Evolutionary conservation across 164 flowering plant species (phyloP).

Genomic region (Protea cynaroides): DNA sequence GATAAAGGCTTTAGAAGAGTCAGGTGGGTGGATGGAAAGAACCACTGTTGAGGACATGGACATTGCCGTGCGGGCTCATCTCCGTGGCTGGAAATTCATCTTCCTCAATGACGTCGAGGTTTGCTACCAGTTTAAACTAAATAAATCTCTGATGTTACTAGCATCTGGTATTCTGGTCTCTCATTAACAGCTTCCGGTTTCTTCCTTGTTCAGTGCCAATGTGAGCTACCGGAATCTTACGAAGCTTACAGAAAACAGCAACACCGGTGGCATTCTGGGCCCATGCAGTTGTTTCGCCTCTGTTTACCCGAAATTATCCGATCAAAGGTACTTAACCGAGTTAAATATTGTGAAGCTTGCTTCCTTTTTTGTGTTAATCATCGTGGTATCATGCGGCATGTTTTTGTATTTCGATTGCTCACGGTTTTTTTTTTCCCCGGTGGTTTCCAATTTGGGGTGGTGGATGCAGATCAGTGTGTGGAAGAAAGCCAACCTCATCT

Average conservation of each 20-base stretch:
- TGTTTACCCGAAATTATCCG: slow-evolving; percentile 71
- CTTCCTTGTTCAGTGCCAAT: slow-evolving; percentile 58
- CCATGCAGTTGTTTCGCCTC: slow-evolving; percentile 95
- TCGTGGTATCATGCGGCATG: not conserved
- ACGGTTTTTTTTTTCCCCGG: not conserved
- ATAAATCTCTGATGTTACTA: not conserved
- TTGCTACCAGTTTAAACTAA: not conserved
- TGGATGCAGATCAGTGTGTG: slow-evolving; percentile 69
- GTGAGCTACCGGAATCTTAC: slow-evolving; percentile 95
- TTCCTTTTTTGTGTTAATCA: not conserved
- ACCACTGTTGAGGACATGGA: slow-evolving; percentile 99
- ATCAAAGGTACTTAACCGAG: slow-evolving; percentile 65
- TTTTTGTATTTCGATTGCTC: not conserved
- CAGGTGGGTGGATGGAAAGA: slow-evolving; percentile 99
- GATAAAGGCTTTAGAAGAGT: slow-evolving; percentile 86
- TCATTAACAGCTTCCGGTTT: not conserved
- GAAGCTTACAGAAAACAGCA: slow-evolving; percentile 98
- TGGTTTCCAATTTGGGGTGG: not conserved
- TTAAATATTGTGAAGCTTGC: not conserved
- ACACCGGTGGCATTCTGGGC: slow-evolving; percentile 99
- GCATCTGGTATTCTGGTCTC: no score
- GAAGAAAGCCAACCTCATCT: slow-evolving; percentile 89
- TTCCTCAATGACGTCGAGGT: slow-evolving; percentile 98
- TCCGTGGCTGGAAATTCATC: slow-evolving; percentile 87
- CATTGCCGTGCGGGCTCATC: slow-evolving; percentile 95